Evolutionary conservation across 306 rosid genomes (phyloP).

Genomic region (Cucumis cinereus): DNA sequence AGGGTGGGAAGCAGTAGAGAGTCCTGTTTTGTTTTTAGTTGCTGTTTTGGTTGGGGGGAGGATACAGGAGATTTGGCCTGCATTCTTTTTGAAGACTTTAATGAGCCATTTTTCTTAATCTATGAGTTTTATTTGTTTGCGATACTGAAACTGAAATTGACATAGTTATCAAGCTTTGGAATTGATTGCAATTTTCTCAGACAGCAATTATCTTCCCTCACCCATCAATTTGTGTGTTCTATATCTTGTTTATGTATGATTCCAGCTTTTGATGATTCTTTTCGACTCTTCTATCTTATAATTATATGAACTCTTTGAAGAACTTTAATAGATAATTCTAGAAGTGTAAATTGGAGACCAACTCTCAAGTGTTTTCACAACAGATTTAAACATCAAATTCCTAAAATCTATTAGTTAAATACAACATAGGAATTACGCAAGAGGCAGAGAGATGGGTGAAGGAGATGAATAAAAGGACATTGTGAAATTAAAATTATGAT

Average conservation of each 20-base stretch:
- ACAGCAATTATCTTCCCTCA: background rate
- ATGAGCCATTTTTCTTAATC: background rate
- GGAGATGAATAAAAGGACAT: too few relatives aligned
- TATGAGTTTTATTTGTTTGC: background rate
- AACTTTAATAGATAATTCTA: too few relatives aligned
- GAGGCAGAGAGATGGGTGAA: too few relatives aligned
- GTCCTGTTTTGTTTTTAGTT: background rate
- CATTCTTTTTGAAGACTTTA: background rate
- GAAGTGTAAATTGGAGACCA: too few relatives aligned
- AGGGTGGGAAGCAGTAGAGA: background rate
- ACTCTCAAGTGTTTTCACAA: too few relatives aligned
- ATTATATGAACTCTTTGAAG: too few relatives aligned
- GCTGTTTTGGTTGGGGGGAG: constrained; percentile 1
- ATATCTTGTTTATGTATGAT: background rate
- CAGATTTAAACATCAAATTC: too few relatives aligned
- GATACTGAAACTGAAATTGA: background rate
- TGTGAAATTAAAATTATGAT: too few relatives aligned
- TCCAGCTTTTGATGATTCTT: background rate
- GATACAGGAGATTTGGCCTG: constrained; percentile 5
- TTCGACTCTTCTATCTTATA: too few relatives aligned
- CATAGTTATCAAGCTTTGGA: background rate
- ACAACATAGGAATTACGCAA: too few relatives aligned
- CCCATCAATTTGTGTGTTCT: background rate
- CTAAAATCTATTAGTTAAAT: too few relatives aligned
- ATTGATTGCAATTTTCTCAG: background rate